phyloP scores from a whole-genome alignment of 2,329 filamentous ascomycete species.

The Xylariaceae sp. region DNA sequence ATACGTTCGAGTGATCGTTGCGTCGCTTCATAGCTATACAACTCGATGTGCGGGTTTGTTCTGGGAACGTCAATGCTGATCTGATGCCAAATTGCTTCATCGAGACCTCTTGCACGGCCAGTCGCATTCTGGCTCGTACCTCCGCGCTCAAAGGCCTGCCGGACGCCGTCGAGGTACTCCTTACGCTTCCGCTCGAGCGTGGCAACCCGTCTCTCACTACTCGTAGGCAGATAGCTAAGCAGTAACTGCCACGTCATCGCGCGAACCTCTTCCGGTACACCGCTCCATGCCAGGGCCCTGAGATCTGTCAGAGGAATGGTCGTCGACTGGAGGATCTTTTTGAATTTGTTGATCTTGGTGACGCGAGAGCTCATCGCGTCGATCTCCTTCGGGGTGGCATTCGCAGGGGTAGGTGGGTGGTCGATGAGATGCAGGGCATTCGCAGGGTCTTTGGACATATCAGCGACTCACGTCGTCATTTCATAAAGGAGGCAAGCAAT shows the following conservation, averaged over 20 bases:
- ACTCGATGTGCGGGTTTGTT: constrained; percentile 90
- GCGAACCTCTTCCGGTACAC: constrained; percentile 88
- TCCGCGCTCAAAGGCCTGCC: constrained; percentile 63
- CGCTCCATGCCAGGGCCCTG: constrained; percentile 84
- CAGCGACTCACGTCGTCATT: neutral
- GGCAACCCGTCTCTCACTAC: constrained; percentile 82
- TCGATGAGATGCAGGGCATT: constrained; percentile 93
- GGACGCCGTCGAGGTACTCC: constrained; percentile 91
- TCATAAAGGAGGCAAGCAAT: neutral
- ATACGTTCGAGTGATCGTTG: constrained; percentile 92
- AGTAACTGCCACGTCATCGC: constrained; percentile 99
- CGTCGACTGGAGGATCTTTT: constrained; percentile 86
- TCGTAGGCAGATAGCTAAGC: constrained; percentile 93
- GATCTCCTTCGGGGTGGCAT: constrained; percentile 74
- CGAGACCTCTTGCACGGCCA: constrained; percentile 61
- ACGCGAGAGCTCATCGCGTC: constrained; percentile 85
- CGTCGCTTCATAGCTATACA: constrained; percentile 94
- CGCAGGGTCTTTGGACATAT: constrained; percentile 58
- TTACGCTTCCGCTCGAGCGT: constrained; percentile 91
- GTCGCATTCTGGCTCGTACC: constrained; percentile 41
- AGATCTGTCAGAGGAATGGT: constrained; percentile 82
- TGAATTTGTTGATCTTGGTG: constrained; percentile 97
- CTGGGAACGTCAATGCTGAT: constrained; percentile 97
- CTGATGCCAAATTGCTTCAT: constrained; percentile 98
- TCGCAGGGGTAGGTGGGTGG: constrained; percentile 68